Evolutionary conservation across 2,329 filamentous ascomycete species (phyloP).

Genomic region (Metarhizium guizhouense): DNA sequence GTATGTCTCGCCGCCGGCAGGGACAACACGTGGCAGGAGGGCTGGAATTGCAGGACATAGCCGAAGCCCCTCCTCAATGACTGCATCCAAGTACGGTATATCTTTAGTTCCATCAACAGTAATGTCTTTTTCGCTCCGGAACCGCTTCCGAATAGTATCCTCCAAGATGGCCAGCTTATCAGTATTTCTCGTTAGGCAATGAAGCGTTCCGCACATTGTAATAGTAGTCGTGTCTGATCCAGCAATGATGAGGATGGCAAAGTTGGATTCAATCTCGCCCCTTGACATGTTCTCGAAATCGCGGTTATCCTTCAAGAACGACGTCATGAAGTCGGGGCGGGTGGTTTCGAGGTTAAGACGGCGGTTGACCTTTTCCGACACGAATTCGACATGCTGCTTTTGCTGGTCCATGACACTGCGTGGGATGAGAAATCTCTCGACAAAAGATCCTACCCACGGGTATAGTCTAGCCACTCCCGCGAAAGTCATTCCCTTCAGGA

Average conservation of each 20-base stretch:
- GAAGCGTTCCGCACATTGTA: not conserved
- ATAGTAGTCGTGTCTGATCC: not conserved
- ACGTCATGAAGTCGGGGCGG: not conserved
- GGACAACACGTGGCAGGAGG: not conserved
- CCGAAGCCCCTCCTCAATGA: not conserved
- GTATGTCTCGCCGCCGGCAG: not conserved
- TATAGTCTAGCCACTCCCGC: not conserved
- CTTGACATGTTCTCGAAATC: not conserved
- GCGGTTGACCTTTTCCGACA: not conserved
- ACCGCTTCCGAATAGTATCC: not conserved
- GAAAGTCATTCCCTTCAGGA: slow-evolving; percentile 2
- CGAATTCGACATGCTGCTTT: not conserved
- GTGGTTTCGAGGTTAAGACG: not conserved
- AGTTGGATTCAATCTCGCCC: not conserved
- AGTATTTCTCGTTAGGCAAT: not conserved
- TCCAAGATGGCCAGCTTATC: not conserved
- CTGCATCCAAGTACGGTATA: not conserved
- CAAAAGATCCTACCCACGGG: not conserved
- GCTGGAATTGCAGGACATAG: not conserved
- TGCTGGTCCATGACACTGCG: not conserved
- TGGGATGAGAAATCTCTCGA: not conserved
- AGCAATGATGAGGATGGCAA: not conserved
- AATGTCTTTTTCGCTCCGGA: not conserved
- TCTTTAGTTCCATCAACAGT: not conserved
- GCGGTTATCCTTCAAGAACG: not conserved